A percentile compares a stretch with the other conserved stretches of the same genome.
Evolutionary conservation across 2,329 filamentous ascomycete genomes (phyloP).

Genomic region (Pseudocercospora fijiensis): DNA sequence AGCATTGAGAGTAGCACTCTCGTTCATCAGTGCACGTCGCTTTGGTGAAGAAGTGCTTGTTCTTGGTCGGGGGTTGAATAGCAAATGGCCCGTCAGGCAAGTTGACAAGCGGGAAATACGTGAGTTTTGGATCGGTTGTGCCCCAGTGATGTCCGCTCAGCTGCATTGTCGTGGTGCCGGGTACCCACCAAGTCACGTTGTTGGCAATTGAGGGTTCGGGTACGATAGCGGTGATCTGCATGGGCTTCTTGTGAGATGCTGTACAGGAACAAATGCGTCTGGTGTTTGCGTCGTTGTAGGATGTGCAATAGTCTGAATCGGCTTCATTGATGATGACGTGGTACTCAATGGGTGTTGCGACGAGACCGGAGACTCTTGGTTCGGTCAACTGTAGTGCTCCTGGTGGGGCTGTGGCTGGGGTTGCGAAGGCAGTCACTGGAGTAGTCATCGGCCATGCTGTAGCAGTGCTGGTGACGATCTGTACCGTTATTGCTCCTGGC

Average conservation of each 20-base stretch:
- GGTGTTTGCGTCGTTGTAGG: background rate
- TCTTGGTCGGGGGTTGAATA: background rate
- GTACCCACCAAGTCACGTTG: background rate
- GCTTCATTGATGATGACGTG: background rate
- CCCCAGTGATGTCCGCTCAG: background rate
- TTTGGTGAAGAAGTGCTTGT: background rate
- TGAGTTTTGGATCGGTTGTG: background rate
- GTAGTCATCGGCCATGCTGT: background rate
- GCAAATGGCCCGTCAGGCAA: background rate
- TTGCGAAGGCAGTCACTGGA: background rate
- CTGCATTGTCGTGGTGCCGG: background rate
- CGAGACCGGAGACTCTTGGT: background rate
- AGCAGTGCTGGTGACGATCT: background rate
- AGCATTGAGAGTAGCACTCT: background rate
- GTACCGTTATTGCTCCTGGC: background rate
- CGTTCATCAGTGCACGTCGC: background rate
- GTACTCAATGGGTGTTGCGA: background rate
- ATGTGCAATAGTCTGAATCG: background rate
- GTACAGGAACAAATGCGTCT: background rate
- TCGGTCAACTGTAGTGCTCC: background rate
- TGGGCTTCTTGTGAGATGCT: background rate
- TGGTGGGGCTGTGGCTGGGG: background rate
- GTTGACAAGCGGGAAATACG: background rate
- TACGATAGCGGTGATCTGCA: background rate
- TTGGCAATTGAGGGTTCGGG: background rate